Base-by-base conservation (phyloP, 345 rosid genomes). In the Eutrema heterophyllum region DNA sequence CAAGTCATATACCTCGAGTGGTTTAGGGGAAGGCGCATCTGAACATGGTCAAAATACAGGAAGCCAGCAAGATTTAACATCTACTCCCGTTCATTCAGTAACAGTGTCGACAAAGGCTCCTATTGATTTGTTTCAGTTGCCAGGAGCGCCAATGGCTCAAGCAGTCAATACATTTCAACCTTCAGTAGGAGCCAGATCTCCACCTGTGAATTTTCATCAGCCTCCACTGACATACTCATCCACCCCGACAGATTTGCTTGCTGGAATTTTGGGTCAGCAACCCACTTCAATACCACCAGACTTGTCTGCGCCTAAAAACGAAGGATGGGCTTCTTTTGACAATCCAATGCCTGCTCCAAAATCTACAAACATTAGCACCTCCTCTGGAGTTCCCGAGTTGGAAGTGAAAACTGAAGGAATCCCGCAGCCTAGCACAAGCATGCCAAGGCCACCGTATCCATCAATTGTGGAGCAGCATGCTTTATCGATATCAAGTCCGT, bases 321-420 rank as follows among this genome's bases (percentile, higher is more conserved):
- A 86, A 76, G 98, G 96, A 71, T 95, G 98, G 98, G 97, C 98
- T 40, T 92, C 92, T 51, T 95, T 95, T 84, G 97, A 90, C 69
- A 84, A 79, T 36, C 78, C 86, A 70, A 67, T 80, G 49, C 82
- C 86, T 49, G 78, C 78, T 62, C 46, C 80, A 58, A 73, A 86
- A 29, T 64, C 75, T 29, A 84, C 74, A 68, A 61, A 60, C 62
- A 77, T 49, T 70, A 77, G 60, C 51, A 46, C 72, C 27, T 55
- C 77, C 82, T 69, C 83, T 38, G 66, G 30, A 35, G 63, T 53
- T 73, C 62, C 70, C 80, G 13, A 46, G 71, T 26, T 65, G 71
- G 88, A 73, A 54, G 67, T 81, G 64, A 77, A 67, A 64, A 68
- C 70, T 84, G 89, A 83, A 62, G 81, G 71, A 41, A 53, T 81